Conservation (phyloP, 495 filamentous ascomycete genomes). For the Cercophora samala region DNA sequence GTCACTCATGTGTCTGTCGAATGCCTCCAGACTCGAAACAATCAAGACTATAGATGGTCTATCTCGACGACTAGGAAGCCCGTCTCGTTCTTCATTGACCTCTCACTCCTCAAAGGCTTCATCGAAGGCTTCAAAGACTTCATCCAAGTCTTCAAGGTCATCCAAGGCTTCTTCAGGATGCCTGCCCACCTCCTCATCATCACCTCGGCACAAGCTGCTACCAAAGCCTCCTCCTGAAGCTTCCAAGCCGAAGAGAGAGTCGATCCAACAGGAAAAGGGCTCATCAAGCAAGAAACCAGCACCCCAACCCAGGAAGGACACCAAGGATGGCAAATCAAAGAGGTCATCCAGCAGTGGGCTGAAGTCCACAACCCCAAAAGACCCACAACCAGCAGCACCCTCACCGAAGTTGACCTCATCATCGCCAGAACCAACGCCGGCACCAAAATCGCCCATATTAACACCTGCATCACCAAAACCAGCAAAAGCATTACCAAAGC, state of each 20-base stretch:
- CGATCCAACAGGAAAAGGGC: background rate
- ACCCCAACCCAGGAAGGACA: background rate
- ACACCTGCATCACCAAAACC: background rate
- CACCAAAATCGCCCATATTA: background rate
- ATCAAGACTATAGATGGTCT: slow-evolving; percentile 36
- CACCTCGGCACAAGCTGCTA: slow-evolving; percentile 13
- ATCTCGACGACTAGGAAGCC: slow-evolving; percentile 30
- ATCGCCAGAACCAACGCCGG: background rate
- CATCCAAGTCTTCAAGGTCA: slow-evolving; percentile 11
- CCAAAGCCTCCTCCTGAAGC: background rate
- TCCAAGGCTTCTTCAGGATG: slow-evolving; percentile 10
- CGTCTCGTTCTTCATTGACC: slow-evolving; percentile 22
- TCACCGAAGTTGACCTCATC: background rate
- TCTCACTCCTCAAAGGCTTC: slow-evolving; percentile 20
- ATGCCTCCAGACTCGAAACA: slow-evolving; percentile 33
- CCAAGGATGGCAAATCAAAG: background rate
- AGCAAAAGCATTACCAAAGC: background rate
- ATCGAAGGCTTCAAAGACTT: slow-evolving; percentile 9
- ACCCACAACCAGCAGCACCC: background rate
- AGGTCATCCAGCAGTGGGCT: background rate
- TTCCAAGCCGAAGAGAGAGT: slow-evolving; percentile 1
- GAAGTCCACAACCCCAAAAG: background rate
- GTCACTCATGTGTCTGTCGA: slow-evolving; percentile 37
- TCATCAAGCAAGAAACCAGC: slow-evolving; percentile 11
- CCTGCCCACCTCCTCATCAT: background rate